A percentile compares a stretch with the other conserved stretches of the same genome.
phyloP scores from a whole-genome alignment of 805 yeast species.

The Brettanomyces nanus region DNA sequence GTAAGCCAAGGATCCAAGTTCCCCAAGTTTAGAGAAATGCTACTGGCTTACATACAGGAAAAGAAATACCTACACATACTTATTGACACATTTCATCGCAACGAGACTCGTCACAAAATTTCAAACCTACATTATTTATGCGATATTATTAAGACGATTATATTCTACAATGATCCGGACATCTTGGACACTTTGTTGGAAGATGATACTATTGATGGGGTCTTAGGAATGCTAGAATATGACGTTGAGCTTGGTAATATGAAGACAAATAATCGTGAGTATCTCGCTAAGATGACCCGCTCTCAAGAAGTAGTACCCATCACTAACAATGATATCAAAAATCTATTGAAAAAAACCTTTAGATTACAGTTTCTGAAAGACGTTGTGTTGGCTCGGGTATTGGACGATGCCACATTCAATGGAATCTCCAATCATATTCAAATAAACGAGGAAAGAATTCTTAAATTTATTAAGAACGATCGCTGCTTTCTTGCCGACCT shows the following conservation, averaged over 20 bases:
- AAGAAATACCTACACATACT: constrained; percentile 46
- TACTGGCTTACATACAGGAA: constrained; percentile 48
- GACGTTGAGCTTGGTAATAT: constrained; percentile 79
- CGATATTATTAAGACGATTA: constrained; percentile 61
- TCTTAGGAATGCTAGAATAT: constrained; percentile 79
- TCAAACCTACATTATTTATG: constrained; percentile 57
- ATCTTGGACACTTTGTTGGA: constrained; percentile 54
- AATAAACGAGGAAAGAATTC: constrained; percentile 58
- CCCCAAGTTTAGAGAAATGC: constrained; percentile 51
- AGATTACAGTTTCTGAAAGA: constrained; percentile 77
- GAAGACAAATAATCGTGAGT: constrained; percentile 75
- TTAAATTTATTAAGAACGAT: constrained; percentile 47
- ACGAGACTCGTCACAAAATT: constrained; percentile 47
- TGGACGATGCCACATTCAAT: constrained; percentile 74
- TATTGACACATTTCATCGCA: constrained; percentile 41
- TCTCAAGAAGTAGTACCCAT: constrained; percentile 71
- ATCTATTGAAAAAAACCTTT: constrained; percentile 65
- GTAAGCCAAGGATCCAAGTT: constrained; percentile 56
- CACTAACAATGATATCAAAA: constrained; percentile 37
- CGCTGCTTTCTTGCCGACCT: constrained; percentile 46
- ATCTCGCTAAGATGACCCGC: constrained; percentile 44
- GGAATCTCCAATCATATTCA: constrained; percentile 61
- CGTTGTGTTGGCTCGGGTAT: constrained; percentile 69
- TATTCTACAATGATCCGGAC: constrained; percentile 62
- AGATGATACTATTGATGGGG: constrained; percentile 38